These are phyloP conservation scores for Beauveria australis DNA, from an alignment of 2,329 filamentous ascomycete genomes.

Conservation along the genomic window DNA sequence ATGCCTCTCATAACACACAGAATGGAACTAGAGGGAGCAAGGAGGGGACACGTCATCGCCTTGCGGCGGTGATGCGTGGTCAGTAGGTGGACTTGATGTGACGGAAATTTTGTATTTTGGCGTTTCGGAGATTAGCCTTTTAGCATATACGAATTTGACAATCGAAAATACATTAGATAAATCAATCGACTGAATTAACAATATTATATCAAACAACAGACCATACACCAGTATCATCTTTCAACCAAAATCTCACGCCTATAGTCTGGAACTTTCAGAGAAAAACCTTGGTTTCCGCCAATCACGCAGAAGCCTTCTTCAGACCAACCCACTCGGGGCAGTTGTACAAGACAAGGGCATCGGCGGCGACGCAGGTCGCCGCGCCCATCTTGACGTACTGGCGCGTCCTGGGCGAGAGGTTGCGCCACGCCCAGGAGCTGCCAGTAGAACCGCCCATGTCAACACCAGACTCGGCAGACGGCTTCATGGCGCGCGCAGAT, in stretches of 20 bases:
- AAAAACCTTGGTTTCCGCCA: background rate
- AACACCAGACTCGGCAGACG: background rate
- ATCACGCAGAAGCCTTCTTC: background rate
- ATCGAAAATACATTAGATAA: too few species aligned
- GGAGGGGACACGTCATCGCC: slow-evolving; percentile 8
- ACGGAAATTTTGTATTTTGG: background rate
- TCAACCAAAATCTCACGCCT: too few species aligned
- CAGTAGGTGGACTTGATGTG: background rate
- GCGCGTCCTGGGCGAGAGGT: slow-evolving; percentile 7
- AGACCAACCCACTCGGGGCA: slow-evolving; percentile 3
- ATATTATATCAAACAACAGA: too few species aligned
- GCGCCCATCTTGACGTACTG: background rate
- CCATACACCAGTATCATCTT: too few species aligned
- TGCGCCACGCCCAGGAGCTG: slow-evolving; percentile 7
- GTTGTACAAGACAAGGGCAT: slow-evolving; percentile 5
- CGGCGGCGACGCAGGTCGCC: background rate
- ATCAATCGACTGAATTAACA: too few species aligned
- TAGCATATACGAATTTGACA: background rate
- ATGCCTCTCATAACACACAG: slow-evolving; percentile 17
- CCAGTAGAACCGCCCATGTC: background rate
- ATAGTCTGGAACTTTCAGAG: too few species aligned
- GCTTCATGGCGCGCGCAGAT: background rate
- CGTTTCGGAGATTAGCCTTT: background rate
- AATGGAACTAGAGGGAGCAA: slow-evolving; percentile 2
- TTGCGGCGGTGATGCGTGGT: slow-evolving; percentile 9